Percentiles rank a stretch among this genome's conserved stretches.
Evolutionary conservation across 192 early-diverging fungal species (phyloP).

Genomic region (Backusella parvicylindrica): DNA sequence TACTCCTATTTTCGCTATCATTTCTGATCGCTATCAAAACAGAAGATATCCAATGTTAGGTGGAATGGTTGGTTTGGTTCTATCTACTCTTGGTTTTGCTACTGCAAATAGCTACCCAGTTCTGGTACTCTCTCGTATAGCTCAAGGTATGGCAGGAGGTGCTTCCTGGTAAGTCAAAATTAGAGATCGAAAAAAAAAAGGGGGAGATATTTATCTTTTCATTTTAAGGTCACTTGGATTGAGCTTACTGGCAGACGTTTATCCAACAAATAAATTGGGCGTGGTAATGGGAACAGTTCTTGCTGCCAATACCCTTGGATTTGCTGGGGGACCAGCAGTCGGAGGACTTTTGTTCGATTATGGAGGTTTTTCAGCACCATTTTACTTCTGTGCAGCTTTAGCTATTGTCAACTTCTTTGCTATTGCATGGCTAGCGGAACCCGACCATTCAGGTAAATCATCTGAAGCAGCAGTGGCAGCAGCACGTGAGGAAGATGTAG

Average conservation of each 20-base stretch:
- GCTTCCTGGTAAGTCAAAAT: slow-evolving; percentile 54
- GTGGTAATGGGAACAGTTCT: slow-evolving; percentile 69
- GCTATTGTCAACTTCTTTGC: slow-evolving; percentile 59
- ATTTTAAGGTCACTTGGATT: slow-evolving; percentile 57
- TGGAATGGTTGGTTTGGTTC: slow-evolving; percentile 60
- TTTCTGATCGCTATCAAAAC: slow-evolving; percentile 70
- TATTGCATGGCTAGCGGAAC: slow-evolving; percentile 60
- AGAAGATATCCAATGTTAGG: slow-evolving; percentile 74
- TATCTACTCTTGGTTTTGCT: slow-evolving; percentile 63
- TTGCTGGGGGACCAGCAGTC: slow-evolving; percentile 61
- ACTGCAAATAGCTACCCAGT: slow-evolving; percentile 59
- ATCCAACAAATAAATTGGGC: slow-evolving; percentile 55
- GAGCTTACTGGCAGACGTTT: slow-evolving; percentile 72
- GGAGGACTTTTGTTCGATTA: slow-evolving; percentile 64
- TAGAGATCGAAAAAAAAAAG: neutral
- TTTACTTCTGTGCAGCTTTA: slow-evolving; percentile 66
- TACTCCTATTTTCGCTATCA: slow-evolving; percentile 61
- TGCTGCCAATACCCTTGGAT: slow-evolving; percentile 64
- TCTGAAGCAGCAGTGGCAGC: neutral
- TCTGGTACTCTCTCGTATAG: slow-evolving; percentile 66
- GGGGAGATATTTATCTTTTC: neutral
- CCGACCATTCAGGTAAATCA: slow-evolving; percentile 25
- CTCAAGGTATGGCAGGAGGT: slow-evolving; percentile 71
- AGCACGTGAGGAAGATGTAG: slow-evolving; percentile 8
- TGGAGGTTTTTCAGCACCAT: slow-evolving; percentile 63